Conservation (phyloP, 106 monocot genomes). For the Dendrobium chrysotoxum region DNA sequence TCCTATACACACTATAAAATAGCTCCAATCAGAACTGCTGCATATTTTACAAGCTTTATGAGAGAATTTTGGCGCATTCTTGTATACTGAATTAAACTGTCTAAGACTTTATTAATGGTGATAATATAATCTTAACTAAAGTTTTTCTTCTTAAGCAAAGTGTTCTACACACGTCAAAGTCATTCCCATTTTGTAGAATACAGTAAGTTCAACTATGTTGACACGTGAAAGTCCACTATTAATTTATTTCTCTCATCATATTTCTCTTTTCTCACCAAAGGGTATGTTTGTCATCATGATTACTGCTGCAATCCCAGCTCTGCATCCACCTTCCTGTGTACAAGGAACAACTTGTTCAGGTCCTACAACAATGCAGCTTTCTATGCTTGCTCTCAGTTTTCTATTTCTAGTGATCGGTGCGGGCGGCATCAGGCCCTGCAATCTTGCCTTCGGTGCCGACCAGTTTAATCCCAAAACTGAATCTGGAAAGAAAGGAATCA, state of each 20-base stretch:
- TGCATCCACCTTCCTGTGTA: constrained; percentile 48
- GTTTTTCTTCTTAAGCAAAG: no score
- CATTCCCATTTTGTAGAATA: no score
- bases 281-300: constrained; percentile 35
- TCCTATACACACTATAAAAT: no score
- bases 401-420: constrained; percentile 44
- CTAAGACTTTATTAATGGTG: no score
- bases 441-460: constrained; percentile 72
- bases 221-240: no score
- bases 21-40: no score
- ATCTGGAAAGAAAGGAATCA: constrained; percentile 40
- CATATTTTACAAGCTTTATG: no score
- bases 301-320: constrained; percentile 41
- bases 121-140: no score
- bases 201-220: no score
- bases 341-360: constrained; percentile 12
- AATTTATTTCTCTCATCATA: neutral
- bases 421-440: constrained; percentile 79
- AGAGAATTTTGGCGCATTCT: no score
- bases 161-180: no score
- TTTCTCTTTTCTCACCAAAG: constrained; percentile 8
- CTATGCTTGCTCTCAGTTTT: constrained; percentile 29
- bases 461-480: constrained; percentile 66
- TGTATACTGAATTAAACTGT: no score
- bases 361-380: constrained; percentile 14